Base-by-base conservation (phyloP, 169 alveolate genomes). In the Plasmodium inui region DNA sequence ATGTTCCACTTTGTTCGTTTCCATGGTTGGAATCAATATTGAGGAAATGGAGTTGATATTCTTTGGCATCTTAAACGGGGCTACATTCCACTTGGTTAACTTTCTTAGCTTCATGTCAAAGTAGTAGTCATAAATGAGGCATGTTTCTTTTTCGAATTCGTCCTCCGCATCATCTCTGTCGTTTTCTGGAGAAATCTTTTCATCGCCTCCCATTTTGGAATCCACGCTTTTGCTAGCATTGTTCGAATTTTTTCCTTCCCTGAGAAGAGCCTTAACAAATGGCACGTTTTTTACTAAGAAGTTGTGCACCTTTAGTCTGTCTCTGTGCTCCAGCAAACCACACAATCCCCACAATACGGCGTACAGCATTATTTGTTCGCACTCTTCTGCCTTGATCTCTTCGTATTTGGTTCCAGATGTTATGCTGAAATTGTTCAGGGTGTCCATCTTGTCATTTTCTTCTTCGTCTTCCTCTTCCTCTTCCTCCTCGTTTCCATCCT, bases 21-120 rank as follows among this genome's bases (percentile, higher is more conserved):
- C 99, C 76, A 97, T 96, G 6, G 99, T 98, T 78, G 99, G 99
- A 83, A 98, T 97, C 55, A 98, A 96, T 67, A 98, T 97, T 34
- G 98, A 97, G 5, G 99, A 98, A 96, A 98, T 91, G 30, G 92
- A 97, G 37, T 97, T 94, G 53, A 97, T 83, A 73, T 97, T 97
- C 32, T 96, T 96, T 50, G 98, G 98, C 39, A 97, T 96, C 28
- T 88, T 94, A 97, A 98, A 98, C 46, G 95, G 97, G 88, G 97
- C 98, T 55, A 99, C 97, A 80, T 84, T 94, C 98, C 99, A 98
- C 61, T 97, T 94, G 46, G 94, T 96, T 98, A 98, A 97, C 61
- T 81, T 91, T 53, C 78, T 80, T 22, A 82, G 44, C 84, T 96
- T 96, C 82, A 96, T 97, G 81, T 91, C 95, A 57, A 91, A 91